phyloP scores from a whole-genome alignment of 2,329 filamentous ascomycete species.

The Bipolaris bicolor region DNA sequence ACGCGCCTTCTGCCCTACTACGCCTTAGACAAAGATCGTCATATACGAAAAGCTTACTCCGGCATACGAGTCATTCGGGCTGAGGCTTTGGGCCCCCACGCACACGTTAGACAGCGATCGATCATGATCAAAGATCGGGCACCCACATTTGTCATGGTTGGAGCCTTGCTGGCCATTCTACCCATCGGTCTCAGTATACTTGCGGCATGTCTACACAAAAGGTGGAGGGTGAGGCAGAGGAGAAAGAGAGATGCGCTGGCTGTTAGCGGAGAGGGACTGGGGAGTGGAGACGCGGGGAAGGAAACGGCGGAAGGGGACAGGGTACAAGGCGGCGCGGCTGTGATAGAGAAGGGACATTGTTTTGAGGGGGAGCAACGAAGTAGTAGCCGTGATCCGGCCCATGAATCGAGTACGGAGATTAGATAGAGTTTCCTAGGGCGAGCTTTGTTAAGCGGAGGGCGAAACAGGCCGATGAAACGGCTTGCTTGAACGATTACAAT shows the following conservation, averaged over 20 bases:
- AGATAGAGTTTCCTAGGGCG: too few species aligned
- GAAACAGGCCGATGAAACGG: background rate
- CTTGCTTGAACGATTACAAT: too few species aligned
- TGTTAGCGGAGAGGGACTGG: background rate
- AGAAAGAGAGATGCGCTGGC: background rate
- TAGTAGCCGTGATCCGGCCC: background rate
- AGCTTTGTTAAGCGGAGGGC: too few species aligned
- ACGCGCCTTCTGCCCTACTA: background rate
- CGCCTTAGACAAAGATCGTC: background rate
- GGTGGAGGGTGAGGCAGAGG: background rate
- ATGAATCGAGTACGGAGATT: background rate
- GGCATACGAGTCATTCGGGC: background rate
- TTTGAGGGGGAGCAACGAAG: background rate
- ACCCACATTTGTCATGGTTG: background rate
- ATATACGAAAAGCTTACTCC: background rate
- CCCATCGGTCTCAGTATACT: slow-evolving; percentile 4
- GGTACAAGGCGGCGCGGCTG: background rate
- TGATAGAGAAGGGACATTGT: background rate
- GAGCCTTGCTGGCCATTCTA: background rate
- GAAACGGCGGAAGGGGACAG: background rate
- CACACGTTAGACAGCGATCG: background rate
- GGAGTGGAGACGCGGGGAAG: background rate
- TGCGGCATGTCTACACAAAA: background rate
- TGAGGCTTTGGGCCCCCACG: background rate
- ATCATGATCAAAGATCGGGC: slow-evolving; percentile 4